Base-by-base conservation (phyloP, 2,329 filamentous ascomycete genomes). In the Trichoderma breve region DNA sequence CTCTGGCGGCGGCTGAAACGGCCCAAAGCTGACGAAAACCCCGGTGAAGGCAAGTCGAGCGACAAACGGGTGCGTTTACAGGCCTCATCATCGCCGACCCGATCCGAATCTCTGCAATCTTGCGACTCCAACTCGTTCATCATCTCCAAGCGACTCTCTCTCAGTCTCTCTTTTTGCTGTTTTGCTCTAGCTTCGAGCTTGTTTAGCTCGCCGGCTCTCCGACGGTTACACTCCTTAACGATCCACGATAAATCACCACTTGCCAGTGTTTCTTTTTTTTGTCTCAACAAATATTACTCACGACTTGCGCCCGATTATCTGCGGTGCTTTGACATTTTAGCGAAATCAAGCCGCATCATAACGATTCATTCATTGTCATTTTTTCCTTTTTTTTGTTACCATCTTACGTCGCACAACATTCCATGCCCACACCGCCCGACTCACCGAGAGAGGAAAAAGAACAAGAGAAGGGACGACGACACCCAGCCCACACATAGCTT, bases 211-310 rank as follows among this genome's bases (percentile, higher is more conserved):
- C 47, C 71, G 53, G 71, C 53, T 12, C 62, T 51, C 60, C 71
- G 71, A 72, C 65, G 60, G 30, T 43, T 67, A 70, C 71, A 53
- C 65, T 67, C 65, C 55, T 72, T 69, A 39, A 69, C 64, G 68
- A 70, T 57, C 66, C 66, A 70, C 57, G 66, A 69, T 61, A 60
- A n/a, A 60, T 26, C 12, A 28, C 28, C 28, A 61, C 66, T 51
- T 26, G 28, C 57, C 55, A 51, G 28, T n/a, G 26, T 70, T 63
- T 70, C 30, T 32, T 58, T 70, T 39, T 68, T 39, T 63, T 63
- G 43, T 63, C 47, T 60, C 57, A 70, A 70, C 57, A 70, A 51
- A 3, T 62, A 28, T 43, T 39, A 53, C 43, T 32, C 30, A 70
- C 66, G 66, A 62, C 24, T 70, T 70, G 66, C 66, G n/a, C 66